phyloP scores from a whole-genome alignment of 257 asterid species.

The Forsythia suspensa region DNA sequence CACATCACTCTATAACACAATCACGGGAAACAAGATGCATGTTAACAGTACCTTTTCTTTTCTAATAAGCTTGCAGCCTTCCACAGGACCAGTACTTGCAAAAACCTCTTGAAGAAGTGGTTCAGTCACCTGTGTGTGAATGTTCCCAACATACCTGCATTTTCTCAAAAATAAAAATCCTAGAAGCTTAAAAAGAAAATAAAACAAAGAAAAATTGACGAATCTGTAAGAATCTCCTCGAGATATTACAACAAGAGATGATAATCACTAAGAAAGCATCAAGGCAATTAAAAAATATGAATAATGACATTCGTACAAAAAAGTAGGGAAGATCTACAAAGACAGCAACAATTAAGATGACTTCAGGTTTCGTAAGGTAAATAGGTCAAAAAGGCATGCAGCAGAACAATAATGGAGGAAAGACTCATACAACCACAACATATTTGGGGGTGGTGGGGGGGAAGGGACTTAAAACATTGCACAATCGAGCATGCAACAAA shows the following conservation, averaged over 20 bases:
- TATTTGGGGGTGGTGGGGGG: not conserved
- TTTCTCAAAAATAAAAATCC: constrained; percentile 18
- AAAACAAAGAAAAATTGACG: constrained; percentile 24
- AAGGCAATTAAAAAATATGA: not conserved
- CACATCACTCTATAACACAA: not conserved
- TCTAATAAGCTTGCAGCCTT: constrained; percentile 13
- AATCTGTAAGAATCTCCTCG: constrained; percentile 26
- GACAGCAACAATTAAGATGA: not conserved
- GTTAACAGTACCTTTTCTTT: constrained; percentile 2
- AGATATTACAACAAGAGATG: constrained; percentile 23
- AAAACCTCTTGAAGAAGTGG: constrained; percentile 7
- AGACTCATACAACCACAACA: not conserved
- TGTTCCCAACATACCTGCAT: constrained; percentile 1
- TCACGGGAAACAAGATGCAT: not conserved
- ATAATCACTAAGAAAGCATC: constrained; percentile 10
- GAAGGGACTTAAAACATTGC: not conserved
- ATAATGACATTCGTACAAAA: not conserved
- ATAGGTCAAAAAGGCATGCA: constrained; percentile 5
- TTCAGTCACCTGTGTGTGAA: constrained; percentile 1
- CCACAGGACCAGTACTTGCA: not conserved
- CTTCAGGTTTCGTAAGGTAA: not conserved
- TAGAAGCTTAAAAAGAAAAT: constrained; percentile 20
- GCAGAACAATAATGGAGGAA: constrained; percentile 2
- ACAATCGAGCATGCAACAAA: constrained; percentile 17
- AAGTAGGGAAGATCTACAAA: constrained; percentile 16